phyloP scores from a whole-genome alignment of 176 grass and related monocot species.

The Triticum aestivum region IWGSC_CS_RefSeq_v2.1 NC_057803.1:579821518-579822017 shows the following conservation, averaged over 20 bases:
- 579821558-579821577: slow-evolving; percentile 59
- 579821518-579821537: slow-evolving; percentile 63
- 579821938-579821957: background rate
- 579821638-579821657: slow-evolving; percentile 51
- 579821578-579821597: slow-evolving; percentile 34
- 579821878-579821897: background rate
- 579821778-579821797: background rate
- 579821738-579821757: slow-evolving; percentile 69
- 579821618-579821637: slow-evolving; percentile 16
- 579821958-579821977: slow-evolving; percentile 5
- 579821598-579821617: background rate
- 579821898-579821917: background rate
- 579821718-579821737: slow-evolving; percentile 98
- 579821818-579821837: slow-evolving; percentile 79
- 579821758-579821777: slow-evolving; percentile 6
- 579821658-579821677: slow-evolving; percentile 97
- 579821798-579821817: background rate
- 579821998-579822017: background rate
- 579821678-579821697: slow-evolving; percentile 95
- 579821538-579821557: slow-evolving; percentile 79
- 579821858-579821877: slow-evolving; percentile 66
- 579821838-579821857: slow-evolving; percentile 93
- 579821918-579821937: background rate
- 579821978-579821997: background rate
- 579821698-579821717: slow-evolving; percentile 99